Conservation (phyloP, 768 basidiomycete species). For the Russula earlei region DNA sequence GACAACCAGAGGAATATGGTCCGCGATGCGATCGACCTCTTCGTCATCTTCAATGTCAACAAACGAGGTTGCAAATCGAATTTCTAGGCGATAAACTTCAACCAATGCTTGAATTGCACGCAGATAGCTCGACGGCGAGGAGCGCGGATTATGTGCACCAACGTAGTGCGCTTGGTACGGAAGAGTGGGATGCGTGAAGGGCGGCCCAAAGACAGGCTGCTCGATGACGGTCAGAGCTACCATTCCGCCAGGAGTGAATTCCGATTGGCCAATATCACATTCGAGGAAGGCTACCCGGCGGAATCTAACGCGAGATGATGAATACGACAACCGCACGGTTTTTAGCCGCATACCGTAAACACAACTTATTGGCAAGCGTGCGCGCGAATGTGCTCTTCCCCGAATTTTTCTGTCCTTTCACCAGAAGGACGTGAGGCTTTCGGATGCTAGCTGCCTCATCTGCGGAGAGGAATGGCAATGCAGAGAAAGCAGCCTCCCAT, state of each 20-base stretch:
- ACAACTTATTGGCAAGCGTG: conserved; percentile 58
- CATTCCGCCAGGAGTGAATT: conserved; percentile 82
- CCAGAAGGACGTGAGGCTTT: conserved; percentile 28
- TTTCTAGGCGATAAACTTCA: conserved; percentile 57
- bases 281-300: conserved; percentile 83
- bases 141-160: conserved; percentile 68
- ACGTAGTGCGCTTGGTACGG: conserved; percentile 74
- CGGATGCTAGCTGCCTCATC: background rate
- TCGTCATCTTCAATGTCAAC: conserved; percentile 22
- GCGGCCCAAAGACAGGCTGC: conserved; percentile 65
- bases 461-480: background rate
- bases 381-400: conserved; percentile 89
- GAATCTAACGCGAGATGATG: conserved; percentile 39
- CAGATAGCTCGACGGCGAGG: conserved; percentile 70
- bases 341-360: conserved; percentile 38
- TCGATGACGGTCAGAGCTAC: conserved; percentile 71
- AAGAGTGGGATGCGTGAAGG: conserved; percentile 73
- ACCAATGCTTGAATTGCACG: conserved; percentile 56
- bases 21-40: conserved; percentile 35
- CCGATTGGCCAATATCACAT: conserved; percentile 89
- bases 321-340: background rate
- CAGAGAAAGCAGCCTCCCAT: conserved; percentile 28
- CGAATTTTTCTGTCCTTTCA: conserved; percentile 78
- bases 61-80: conserved; percentile 39
- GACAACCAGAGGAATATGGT: conserved; percentile 72